These are phyloP conservation scores for Acidiella bohemica DNA, from an alignment of 495 filamentous ascomycete genomes.

Conservation along the genomic window DNA sequence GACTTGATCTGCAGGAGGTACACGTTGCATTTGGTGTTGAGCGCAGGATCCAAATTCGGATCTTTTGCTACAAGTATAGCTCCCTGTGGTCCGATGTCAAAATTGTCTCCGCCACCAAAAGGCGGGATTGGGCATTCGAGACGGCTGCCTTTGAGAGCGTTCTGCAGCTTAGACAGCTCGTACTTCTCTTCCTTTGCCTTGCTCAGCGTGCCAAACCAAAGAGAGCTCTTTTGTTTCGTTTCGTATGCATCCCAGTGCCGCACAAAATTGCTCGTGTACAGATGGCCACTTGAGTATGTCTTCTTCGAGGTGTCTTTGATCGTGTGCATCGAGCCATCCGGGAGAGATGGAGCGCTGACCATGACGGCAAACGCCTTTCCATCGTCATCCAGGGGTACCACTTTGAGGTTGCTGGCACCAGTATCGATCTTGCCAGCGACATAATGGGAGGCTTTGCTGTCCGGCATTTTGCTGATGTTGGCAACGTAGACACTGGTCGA, in stretches of 20 bases:
- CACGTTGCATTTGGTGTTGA: slow-evolving; percentile 67
- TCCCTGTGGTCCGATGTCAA: slow-evolving; percentile 41
- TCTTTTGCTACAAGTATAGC: slow-evolving; percentile 80
- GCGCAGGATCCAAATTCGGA: slow-evolving; percentile 59
- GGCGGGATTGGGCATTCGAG: slow-evolving; percentile 51
- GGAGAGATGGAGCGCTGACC: slow-evolving; percentile 44
- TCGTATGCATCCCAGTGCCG: slow-evolving; percentile 46
- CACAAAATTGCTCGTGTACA: slow-evolving; percentile 46
- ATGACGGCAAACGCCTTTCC: slow-evolving; percentile 55
- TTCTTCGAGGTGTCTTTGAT: slow-evolving; percentile 38
- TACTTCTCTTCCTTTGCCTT: slow-evolving; percentile 23
- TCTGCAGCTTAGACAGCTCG: slow-evolving; percentile 36
- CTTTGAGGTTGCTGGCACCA: slow-evolving; percentile 60
- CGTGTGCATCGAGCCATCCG: slow-evolving; percentile 45
- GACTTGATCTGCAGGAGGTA: slow-evolving; percentile 56
- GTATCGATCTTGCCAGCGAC: slow-evolving; percentile 52
- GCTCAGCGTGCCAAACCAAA: slow-evolving; percentile 37
- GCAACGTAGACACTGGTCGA: slow-evolving; percentile 50
- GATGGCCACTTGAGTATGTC: slow-evolving; percentile 36
- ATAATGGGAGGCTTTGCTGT: slow-evolving; percentile 24
- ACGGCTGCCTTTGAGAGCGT: slow-evolving; percentile 42
- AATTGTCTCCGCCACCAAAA: slow-evolving; percentile 47
- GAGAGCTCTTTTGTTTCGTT: slow-evolving; percentile 39
- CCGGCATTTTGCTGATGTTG: slow-evolving; percentile 23
- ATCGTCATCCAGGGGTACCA: slow-evolving; percentile 41